These are phyloP conservation scores for Naumovozyma castellii DNA, from an alignment of 805 yeast genomes.

Conservation along the genomic window DNA sequence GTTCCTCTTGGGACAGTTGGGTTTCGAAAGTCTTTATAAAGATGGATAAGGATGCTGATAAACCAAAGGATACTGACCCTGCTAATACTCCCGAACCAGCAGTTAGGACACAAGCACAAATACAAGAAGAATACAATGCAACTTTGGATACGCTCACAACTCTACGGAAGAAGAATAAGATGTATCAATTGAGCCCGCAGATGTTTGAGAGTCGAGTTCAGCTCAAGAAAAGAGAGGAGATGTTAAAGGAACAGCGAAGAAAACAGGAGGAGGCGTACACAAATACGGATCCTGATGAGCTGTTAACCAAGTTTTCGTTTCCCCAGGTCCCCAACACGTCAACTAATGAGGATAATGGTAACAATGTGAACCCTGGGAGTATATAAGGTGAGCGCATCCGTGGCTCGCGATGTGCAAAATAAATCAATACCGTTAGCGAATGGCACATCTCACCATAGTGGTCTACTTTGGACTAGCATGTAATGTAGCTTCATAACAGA, in stretches of 20 bases:
- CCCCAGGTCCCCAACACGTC: conserved; percentile 19
- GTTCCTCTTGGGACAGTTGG: conserved; percentile 29
- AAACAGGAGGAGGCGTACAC: conserved; percentile 22
- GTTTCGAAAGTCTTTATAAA: conserved; percentile 21
- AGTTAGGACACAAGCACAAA: not conserved
- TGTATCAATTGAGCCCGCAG: conserved; percentile 15
- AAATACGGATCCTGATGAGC: conserved; percentile 23
- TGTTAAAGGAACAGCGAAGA: conserved; percentile 7
- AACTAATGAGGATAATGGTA: not conserved
- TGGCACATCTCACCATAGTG: no score
- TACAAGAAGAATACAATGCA: conserved; percentile 12
- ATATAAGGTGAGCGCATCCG: not conserved
- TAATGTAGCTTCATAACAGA: no score
- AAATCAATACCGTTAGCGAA: no score
- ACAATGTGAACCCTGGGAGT: not conserved
- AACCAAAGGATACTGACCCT: not conserved
- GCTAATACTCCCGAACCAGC: not conserved
- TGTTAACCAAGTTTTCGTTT: conserved; percentile 15
- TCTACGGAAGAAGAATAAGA: conserved; percentile 12
- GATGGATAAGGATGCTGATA: conserved; percentile 2
- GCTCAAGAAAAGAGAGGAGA: conserved; percentile 7
- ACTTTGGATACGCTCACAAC: conserved; percentile 15
- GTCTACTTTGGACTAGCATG: no score
- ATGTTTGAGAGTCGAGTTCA: conserved; percentile 20
- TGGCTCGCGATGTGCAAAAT: not conserved